Conservation (phyloP, 768 basidiomycete species). For the Calvatia gigantea region DNA sequence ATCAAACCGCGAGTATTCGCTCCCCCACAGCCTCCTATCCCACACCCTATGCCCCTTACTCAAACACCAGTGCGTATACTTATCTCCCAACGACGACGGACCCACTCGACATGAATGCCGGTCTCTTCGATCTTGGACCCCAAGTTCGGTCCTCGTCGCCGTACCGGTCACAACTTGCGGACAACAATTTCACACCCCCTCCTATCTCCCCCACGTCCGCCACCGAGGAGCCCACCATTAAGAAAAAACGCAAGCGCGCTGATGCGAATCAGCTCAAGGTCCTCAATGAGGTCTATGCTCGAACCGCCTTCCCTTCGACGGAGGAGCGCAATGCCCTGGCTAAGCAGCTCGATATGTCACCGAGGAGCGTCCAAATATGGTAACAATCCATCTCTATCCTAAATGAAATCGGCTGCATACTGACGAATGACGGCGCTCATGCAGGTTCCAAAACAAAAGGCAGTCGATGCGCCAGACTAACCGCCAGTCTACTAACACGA, state of each 20-base stretch:
- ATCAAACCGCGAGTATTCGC: slow-evolving; percentile 42
- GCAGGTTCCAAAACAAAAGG: slow-evolving; percentile 86
- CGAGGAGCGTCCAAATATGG: slow-evolving; percentile 87
- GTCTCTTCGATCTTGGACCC: slow-evolving; percentile 30
- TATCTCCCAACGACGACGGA: slow-evolving; percentile 37
- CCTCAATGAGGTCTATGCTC: slow-evolving; percentile 73
- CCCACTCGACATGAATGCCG: slow-evolving; percentile 26
- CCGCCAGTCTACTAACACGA: slow-evolving; percentile 52
- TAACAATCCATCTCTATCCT: slow-evolving; percentile 27
- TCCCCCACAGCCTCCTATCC: slow-evolving; percentile 66
- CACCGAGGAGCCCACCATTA: slow-evolving; percentile 64
- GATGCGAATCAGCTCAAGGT: slow-evolving; percentile 78
- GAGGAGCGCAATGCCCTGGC: slow-evolving; percentile 80
- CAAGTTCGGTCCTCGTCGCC: slow-evolving; percentile 35
- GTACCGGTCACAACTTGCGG: slow-evolving; percentile 36
- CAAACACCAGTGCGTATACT: slow-evolving; percentile 36
- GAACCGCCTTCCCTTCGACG: slow-evolving; percentile 85
- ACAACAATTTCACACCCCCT: slow-evolving; percentile 54
- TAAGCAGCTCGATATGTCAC: slow-evolving; percentile 76
- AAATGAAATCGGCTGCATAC: slow-evolving; percentile 15
- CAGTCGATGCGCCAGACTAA: slow-evolving; percentile 80
- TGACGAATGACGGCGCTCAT: slow-evolving; percentile 18
- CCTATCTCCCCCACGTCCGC: slow-evolving; percentile 43
- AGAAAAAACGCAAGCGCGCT: slow-evolving; percentile 86
- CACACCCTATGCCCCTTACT: slow-evolving; percentile 47